Base-by-base conservation (phyloP, 768 basidiomycete genomes). In the Rhizopogon sp. region DNA sequence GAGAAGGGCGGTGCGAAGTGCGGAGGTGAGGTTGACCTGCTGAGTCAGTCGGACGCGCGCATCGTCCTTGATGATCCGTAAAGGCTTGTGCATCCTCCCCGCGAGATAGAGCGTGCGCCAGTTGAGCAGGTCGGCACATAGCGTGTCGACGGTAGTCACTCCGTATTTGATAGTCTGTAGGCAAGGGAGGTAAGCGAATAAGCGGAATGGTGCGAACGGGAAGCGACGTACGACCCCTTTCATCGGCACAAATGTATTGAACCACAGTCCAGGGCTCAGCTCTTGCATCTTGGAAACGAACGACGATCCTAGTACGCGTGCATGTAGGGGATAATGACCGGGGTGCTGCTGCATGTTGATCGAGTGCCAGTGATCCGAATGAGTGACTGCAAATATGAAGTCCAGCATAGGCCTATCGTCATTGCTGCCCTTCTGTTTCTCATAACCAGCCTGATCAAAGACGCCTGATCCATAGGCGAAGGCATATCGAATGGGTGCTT, bases 401-500 rank as follows among this genome's bases (percentile, higher is more conserved):
- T 99, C 97, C 20, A 98, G 81, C 89, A 98, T 91, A 0, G 94
- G 94, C 42, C 71, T 65, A 17, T 74, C 53, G 39, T 64, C 68
- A 33, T 33, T 10, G 16, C 74, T 70, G 11, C 63, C 63, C 20
- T 66, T 64, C 46, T 60, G 62, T 29, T 60, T 62, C 56, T 63
- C 59, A 62, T 95, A 90, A 16, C 95, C 91, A 53, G 87, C 85
- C 71, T 99, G 97, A 64, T 90, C 84, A 62, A 97, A 97, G 2
- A 98, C 94, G 0, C 96, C 97, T 3, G 89, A 93, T 11, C 97
- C 97, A 66, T 98, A 99, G 0, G 97, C 97, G 66, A 98, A 94
- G 1, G 95, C 97, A 76, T 96, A 98, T 20, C 95, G 86, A 47
- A 98, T 90, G 9, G 95, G 95, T 0, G 92, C 91, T 41, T 92